A percentile compares a stretch with the other conserved stretches of the same genome.
Conservation (phyloP, 2,329 filamentous ascomycete species). For the Fusarium circinatum region DNA sequence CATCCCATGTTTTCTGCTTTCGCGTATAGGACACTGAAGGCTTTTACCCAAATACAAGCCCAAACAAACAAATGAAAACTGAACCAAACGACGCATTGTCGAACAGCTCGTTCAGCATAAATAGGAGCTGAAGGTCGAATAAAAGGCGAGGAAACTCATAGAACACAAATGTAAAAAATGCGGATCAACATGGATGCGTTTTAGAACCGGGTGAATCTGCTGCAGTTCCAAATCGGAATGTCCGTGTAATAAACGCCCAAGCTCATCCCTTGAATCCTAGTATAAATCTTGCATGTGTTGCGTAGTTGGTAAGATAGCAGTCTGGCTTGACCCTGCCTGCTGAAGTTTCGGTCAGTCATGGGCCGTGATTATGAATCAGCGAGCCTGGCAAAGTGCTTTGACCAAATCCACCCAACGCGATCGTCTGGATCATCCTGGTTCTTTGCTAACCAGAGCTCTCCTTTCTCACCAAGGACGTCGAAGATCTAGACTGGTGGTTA, state of each 20-base stretch:
- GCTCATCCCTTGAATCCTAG: constrained; percentile 36
- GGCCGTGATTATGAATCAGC: constrained; percentile 57
- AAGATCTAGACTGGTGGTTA: constrained; percentile 67
- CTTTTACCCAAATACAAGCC: constrained; percentile 33
- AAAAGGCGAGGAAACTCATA: constrained; percentile 8
- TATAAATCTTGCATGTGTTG: constrained; percentile 42
- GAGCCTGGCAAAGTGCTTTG: constrained; percentile 89
- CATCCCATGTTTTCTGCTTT: constrained; percentile 8
- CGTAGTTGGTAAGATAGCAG: constrained; percentile 28
- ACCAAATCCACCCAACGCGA: constrained; percentile 97
- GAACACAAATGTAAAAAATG: constrained; percentile 31
- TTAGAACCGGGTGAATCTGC: constrained; percentile 21
- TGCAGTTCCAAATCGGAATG: constrained; percentile 31
- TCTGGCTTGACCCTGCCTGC: constrained; percentile 23
- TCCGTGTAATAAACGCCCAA: constrained; percentile 41
- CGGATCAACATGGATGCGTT: constrained; percentile 22
- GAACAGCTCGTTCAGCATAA: constrained; percentile 27
- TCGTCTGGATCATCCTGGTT: constrained; percentile 90
- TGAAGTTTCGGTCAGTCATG: constrained; percentile 19
- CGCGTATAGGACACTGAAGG: constrained; percentile 22
- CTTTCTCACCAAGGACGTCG: constrained; percentile 94
- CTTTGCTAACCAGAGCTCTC: constrained; percentile 95
- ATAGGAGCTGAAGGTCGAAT: constrained; percentile 15
- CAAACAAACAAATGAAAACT: constrained; percentile 36
- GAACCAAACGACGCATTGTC: constrained; percentile 26